A percentile compares a stretch with the other conserved stretches of the same genome.
Evolutionary conservation across 83 land plant genomes (phyloP).

Genomic region (Picea engelmannii): DNA sequence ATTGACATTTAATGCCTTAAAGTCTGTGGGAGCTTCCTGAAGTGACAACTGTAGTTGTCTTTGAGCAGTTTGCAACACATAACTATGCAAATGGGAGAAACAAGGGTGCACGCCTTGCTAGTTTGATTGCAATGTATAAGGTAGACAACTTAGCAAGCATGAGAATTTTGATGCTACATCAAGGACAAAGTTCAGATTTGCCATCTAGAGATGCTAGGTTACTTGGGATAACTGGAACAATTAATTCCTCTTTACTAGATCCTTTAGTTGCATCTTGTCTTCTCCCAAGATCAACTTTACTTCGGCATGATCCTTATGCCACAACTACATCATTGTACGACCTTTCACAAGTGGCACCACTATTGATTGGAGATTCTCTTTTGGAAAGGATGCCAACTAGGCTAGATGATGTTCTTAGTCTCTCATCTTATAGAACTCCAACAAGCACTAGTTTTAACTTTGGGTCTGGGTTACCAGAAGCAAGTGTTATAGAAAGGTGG

Average conservation of each 20-base stretch:
- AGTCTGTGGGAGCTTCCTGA: conserved; percentile 34
- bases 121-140: conserved; percentile 17
- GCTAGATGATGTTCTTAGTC: not conserved
- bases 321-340: not conserved
- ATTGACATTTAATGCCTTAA: conserved; percentile 28
- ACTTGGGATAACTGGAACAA: not conserved
- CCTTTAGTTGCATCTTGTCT: conserved; percentile 4
- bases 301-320: conserved; percentile 9
- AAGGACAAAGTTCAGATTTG: not conserved
- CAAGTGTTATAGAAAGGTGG: not conserved
- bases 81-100: conserved; percentile 14
- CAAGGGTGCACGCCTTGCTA: conserved; percentile 27
- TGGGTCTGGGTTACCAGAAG: not conserved
- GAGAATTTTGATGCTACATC: not conserved
- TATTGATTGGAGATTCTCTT: not conserved
- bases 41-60: conserved; percentile 26
- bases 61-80: conserved; percentile 15
- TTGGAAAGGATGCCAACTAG: conserved; percentile 5
- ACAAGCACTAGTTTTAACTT: not conserved
- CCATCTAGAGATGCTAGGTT: not conserved
- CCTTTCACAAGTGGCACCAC: conserved; percentile 1
- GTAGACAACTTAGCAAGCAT: not conserved
- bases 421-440: conserved; percentile 12
- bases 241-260: conserved; percentile 12
- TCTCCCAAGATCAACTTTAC: not conserved